Base-by-base conservation (phyloP, 2,329 filamentous ascomycete genomes). In the Fusarium hostae region DNA sequence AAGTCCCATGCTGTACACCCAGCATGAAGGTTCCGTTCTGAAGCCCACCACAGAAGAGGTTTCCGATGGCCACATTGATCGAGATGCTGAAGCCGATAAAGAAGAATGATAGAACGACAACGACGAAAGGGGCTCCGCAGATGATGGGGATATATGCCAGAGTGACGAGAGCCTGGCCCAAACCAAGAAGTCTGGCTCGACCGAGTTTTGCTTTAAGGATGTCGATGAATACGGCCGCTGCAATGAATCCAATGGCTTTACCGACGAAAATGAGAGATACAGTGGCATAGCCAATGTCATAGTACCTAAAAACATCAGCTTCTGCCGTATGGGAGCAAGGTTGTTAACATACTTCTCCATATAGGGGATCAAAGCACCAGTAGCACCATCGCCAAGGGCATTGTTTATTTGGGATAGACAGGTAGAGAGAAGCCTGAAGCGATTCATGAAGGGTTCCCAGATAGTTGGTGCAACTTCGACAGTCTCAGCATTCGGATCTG, bases 261-360 rank as follows among this genome's bases (percentile, higher is more conserved):
- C 91, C 88, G 34, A 96, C 87, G 82, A 96, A 97, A 76, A 97
- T 93, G 40, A 95, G 84, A 4, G 94, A 95, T 5, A 96, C 92
- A 12, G 94, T 81, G 5, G 90, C 91, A 78, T 96, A 95, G 44
- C 91, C 91, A 61, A 96, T 93, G 63, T 85, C 73, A 77, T 95
- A 97, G 75, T 92, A 80, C 47, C 86, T 89, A 48, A 11, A 13
- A 6, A 4, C 7, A 56, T 68, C 37, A 68, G 60, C 20, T 22
- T 24, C 9, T 5, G 5, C 3, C 2, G 6, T 43, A 11, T 18
- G 28, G 8, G 3, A 12, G 10, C 4, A 12, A 24, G 10, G 11
- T 3, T 20, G 18, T 12, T 3, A 10, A 74, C 82, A 73, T 78
- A 88, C 79, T 82, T 85, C 78, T 95, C 92, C 80, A 97, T 92